Base-by-base conservation (phyloP, 768 basidiomycete species). In the Auricularia heimuer region DNA sequence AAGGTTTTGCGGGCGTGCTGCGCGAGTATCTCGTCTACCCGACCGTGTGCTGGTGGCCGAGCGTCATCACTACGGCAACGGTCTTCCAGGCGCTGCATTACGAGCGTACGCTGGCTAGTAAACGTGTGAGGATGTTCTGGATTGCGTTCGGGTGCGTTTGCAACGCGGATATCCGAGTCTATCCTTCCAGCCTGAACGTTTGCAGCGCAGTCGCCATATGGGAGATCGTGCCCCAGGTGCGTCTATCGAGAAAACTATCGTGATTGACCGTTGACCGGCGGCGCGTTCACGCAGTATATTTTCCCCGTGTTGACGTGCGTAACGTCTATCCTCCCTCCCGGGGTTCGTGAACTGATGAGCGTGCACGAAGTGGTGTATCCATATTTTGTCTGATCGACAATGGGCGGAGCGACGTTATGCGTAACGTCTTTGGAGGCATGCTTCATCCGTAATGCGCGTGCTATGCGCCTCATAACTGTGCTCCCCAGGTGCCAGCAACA, bases 371-470 rank as follows among this genome's bases (percentile, higher is more conserved):
- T 69, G 73, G 62, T 11, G 56, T 70, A 61, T 71, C 71, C 47
- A 74, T 78, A 65, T 72, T 76, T 70, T 77, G 77, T 65, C 67
- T 78, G 61, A 70, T 70, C 65, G 66, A 64, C 67, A 72, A 68
- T 44, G 73, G 67, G 56, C 68, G 66, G 54, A 67, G 64, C 21
- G 68, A 71, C 2, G 73, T 73, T 64, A 63, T 76, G 63, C 72
- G 76, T 39, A 77, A 77, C 67, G 69, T 78, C 63, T 78, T 78
- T 64, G 77, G 77, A 35, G 76, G 77, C 44, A 72, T 8, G 47
- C 11, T 18, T 2, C 44, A 11, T 10, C 11, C 44, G 18, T 45
- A 45, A 18, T 45, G 10, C 10, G 11, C 11, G 44, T 18, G 44
- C 44, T 45, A 11, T 18, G 44, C 10, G 18, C 44, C 10, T 10